Evolutionary conservation across 345 rosid genomes (phyloP).

Genomic region (Sisymbrium altissimum): DNA sequence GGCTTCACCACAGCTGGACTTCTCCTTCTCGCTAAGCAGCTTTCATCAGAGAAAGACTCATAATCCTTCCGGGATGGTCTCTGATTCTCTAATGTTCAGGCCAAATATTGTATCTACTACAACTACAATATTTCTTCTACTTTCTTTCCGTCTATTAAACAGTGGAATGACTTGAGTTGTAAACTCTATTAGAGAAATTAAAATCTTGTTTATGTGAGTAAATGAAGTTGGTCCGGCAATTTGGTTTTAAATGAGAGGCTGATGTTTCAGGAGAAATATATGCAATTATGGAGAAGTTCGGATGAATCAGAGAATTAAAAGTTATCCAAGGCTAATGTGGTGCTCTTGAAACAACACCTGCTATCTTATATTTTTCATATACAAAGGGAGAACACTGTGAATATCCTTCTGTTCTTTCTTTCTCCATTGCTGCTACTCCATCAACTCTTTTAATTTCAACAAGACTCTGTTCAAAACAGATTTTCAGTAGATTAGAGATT

Average conservation of each 20-base stretch:
- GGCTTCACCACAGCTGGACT: conserved; percentile 61
- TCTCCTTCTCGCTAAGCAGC: conserved; percentile 57
- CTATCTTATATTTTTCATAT: background rate
- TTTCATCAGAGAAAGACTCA: conserved; percentile 49
- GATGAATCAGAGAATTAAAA: background rate
- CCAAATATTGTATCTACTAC: background rate
- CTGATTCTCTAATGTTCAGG: background rate
- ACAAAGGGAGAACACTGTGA: background rate
- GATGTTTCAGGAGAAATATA: background rate
- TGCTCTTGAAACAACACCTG: background rate
- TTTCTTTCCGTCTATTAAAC: background rate
- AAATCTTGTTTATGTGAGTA: background rate
- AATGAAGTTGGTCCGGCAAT: background rate
- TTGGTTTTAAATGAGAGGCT: background rate
- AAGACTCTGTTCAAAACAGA: conserved; percentile 38
- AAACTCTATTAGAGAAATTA: background rate
- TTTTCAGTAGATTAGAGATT: background rate
- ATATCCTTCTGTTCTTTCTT: background rate
- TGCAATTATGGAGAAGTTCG: background rate
- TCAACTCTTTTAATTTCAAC: conserved; percentile 41
- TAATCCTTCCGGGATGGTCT: background rate
- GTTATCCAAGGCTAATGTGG: background rate
- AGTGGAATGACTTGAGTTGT: background rate
- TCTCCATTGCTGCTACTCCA: conserved; percentile 11
- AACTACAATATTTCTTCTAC: background rate